Evolutionary conservation across 2,329 filamentous ascomycete genomes (phyloP).

Genomic region (Ilyonectria destructans): DNA sequence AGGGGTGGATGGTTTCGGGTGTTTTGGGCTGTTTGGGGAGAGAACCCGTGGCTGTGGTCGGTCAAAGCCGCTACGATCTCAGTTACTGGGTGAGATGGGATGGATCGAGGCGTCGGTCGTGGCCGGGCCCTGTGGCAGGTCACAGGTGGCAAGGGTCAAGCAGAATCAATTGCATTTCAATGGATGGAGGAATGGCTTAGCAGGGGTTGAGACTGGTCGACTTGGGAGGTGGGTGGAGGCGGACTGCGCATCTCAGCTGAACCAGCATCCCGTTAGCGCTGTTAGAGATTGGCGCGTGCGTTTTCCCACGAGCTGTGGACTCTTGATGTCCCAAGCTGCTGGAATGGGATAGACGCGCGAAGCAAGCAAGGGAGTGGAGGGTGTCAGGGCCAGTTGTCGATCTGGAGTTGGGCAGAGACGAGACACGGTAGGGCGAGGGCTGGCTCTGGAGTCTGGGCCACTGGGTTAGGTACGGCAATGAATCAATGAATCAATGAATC

Average conservation of each 20-base stretch:
- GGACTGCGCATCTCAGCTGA: conserved; percentile 48
- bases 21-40: conserved; percentile 1
- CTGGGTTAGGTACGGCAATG: background rate
- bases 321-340: conserved; percentile 17
- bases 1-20: background rate
- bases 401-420: conserved; percentile 5
- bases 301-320: conserved; percentile 15
- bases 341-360: conserved; percentile 34
- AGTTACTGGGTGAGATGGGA: background rate
- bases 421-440: background rate
- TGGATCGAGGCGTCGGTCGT: conserved; percentile 1
- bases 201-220: conserved; percentile 38
- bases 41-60: conserved; percentile 10
- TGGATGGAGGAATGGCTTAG: conserved; percentile 28
- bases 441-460: background rate
- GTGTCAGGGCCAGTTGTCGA: background rate
- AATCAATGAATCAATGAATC: too few relatives aligned
- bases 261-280: conserved; percentile 47
- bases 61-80: conserved; percentile 15
- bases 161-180: conserved; percentile 8
- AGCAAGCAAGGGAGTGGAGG: conserved; percentile 6
- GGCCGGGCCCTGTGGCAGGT: conserved; percentile 21
- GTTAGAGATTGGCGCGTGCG: conserved; percentile 29
- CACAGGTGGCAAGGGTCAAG: conserved; percentile 23
- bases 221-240: conserved; percentile 18